phyloP scores from a whole-genome alignment of 257 asterid species.

The Lavandula angustifolia region DNA sequence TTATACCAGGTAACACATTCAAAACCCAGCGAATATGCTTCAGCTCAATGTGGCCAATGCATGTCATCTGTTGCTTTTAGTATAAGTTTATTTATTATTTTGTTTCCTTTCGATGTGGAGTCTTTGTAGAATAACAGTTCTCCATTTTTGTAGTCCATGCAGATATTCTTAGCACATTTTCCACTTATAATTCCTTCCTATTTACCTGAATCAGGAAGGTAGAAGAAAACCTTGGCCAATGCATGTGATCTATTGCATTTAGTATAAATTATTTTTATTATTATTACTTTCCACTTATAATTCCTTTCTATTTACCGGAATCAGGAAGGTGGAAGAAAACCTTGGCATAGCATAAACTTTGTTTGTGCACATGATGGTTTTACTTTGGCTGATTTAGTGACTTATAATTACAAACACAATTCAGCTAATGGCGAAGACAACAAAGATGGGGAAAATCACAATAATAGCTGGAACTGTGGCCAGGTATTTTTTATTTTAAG shows the following conservation, averaged over 20 bases:
- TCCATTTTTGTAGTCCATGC: slow-evolving; percentile 5
- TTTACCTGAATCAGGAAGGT: no score
- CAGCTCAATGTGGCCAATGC: slow-evolving; percentile 15
- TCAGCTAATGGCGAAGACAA: slow-evolving; percentile 92
- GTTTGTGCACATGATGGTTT: slow-evolving; percentile 97
- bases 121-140: slow-evolving; percentile 5
- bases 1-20: slow-evolving; percentile 72
- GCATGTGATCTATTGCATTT: slow-evolving; percentile 10
- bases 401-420: slow-evolving; percentile 89
- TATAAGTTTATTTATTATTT: not conserved
- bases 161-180: not conserved
- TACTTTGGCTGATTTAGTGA: slow-evolving; percentile 92
- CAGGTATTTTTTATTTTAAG: slow-evolving; percentile 48
- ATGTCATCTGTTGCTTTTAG: slow-evolving; percentile 13
- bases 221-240: no score
- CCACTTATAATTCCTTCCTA: no score
- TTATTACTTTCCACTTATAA: not conserved
- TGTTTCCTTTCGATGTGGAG: not conserved
- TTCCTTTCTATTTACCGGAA: slow-evolving; percentile 37
- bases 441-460: slow-evolving; percentile 94
- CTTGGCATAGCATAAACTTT: slow-evolving; percentile 94
- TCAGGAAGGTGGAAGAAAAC: slow-evolving; percentile 97
- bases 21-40: not conserved
- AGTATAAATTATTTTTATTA: no score
- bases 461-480: slow-evolving; percentile 98